Conservation (phyloP, 352 stramenopile species). For the Blastocystis sp. region DNA sequence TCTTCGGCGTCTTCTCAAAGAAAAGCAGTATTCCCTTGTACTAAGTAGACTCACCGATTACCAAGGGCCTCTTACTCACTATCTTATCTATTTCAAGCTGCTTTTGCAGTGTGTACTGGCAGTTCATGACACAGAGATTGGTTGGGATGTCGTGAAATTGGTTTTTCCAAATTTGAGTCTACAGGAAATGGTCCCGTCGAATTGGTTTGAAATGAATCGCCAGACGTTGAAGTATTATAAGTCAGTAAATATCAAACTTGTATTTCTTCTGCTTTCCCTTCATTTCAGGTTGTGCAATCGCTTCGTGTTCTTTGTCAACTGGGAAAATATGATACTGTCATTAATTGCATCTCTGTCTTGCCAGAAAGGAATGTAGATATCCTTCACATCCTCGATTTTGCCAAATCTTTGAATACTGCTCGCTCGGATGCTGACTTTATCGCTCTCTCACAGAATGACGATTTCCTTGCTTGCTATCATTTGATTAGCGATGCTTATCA, state of each 20-base stretch:
- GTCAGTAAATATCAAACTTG: not conserved
- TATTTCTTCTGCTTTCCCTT: not conserved
- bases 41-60: not conserved
- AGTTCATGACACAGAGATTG: not conserved
- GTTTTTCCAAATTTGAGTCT: not conserved
- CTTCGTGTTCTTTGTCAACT: not conserved
- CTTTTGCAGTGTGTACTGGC: not conserved
- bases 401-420: not conserved
- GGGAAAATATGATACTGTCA: not conserved
- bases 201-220: not conserved
- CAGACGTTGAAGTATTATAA: constrained; percentile 49
- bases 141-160: not conserved
- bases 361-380: not conserved
- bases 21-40: not conserved
- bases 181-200: not conserved
- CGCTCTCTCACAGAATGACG: not conserved
- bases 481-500: not conserved
- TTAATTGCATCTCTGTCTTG: not conserved
- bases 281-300: not conserved
- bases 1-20: not conserved
- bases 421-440: not conserved
- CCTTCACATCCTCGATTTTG: not conserved
- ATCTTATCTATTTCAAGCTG: constrained; percentile 30
- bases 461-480: not conserved
- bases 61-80: not conserved